These are phyloP conservation scores for Teratosphaeria gauchensis DNA, from an alignment of 2,329 filamentous ascomycete genomes.

Conservation along the genomic window DNA sequence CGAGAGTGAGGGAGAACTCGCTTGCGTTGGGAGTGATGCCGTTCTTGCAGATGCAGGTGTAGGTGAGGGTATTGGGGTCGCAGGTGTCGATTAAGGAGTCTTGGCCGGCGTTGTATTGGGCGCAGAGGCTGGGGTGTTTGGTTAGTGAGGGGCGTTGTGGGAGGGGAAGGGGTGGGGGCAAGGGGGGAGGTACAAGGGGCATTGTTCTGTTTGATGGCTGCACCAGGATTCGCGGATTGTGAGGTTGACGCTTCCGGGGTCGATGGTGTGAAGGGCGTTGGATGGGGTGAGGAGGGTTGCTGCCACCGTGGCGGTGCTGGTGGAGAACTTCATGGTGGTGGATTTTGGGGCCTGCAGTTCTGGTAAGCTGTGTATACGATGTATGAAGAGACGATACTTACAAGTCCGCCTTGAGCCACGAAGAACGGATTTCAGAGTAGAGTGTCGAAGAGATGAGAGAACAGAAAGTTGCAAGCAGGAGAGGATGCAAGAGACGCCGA, in stretches of 20 bases:
- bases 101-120: constrained; percentile 41
- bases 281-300: constrained; percentile 41
- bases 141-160: background rate
- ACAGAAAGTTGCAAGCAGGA: too few relatives aligned
- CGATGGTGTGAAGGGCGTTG: constrained; percentile 45
- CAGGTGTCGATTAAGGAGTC: constrained; percentile 54
- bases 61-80: constrained; percentile 51
- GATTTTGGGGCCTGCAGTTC: background rate
- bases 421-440: too few relatives aligned
- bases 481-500: too few relatives aligned
- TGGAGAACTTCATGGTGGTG: constrained; percentile 36
- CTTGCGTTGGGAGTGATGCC: constrained; percentile 59
- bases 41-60: constrained; percentile 62
- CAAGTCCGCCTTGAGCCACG: too few relatives aligned
- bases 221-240: constrained; percentile 48
- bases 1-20: constrained; percentile 68
- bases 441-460: too few relatives aligned
- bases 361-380: background rate
- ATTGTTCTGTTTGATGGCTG: constrained; percentile 49
- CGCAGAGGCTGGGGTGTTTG: constrained; percentile 47
- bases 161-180: background rate
- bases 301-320: constrained; percentile 36
- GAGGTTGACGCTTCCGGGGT: constrained; percentile 50
- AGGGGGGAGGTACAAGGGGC: constrained; percentile 23
- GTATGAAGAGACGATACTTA: background rate